Conservation (phyloP, 2,329 filamentous ascomycete genomes). For the Penicillium corylophilum region DNA sequence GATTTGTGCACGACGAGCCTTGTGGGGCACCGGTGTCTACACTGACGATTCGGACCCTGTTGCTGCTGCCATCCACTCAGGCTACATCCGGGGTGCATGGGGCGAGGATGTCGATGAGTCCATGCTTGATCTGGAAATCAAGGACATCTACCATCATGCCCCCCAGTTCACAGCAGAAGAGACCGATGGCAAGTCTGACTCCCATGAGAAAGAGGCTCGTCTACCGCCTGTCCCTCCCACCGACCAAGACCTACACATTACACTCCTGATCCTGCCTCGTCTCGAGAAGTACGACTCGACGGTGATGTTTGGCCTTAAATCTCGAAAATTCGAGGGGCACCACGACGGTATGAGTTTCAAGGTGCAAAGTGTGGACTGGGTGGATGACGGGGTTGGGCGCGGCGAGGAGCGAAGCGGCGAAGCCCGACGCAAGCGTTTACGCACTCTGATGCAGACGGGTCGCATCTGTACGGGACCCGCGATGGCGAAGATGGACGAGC, state of each 20-base stretch:
- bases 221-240: constrained; percentile 53
- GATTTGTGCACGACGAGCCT: constrained; percentile 73
- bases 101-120: constrained; percentile 70
- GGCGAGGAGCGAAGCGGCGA: constrained; percentile 48
- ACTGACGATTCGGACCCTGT: constrained; percentile 94
- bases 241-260: constrained; percentile 82
- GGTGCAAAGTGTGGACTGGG: constrained; percentile 78
- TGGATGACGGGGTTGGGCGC: constrained; percentile 63
- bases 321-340: constrained; percentile 70
- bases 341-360: constrained; percentile 91
- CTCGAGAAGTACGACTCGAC: constrained; percentile 74
- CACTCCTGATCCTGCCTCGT: constrained; percentile 75
- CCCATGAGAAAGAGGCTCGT: constrained; percentile 28
- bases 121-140: constrained; percentile 60
- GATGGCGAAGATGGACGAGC: constrained; percentile 35
- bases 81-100: constrained; percentile 91
- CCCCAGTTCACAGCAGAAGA: constrained; percentile 42
- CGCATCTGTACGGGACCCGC: constrained; percentile 43
- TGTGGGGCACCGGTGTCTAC: constrained; percentile 95
- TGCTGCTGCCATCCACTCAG: constrained; percentile 87
- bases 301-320: constrained; percentile 77
- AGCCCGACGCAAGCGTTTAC: constrained; percentile 51
- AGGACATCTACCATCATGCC: constrained; percentile 47
- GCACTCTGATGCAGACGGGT: constrained; percentile 43
- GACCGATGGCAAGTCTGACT: constrained; percentile 13